Conservation (phyloP, 768 basidiomycete species). For the Tulasnella sp. region DNA sequence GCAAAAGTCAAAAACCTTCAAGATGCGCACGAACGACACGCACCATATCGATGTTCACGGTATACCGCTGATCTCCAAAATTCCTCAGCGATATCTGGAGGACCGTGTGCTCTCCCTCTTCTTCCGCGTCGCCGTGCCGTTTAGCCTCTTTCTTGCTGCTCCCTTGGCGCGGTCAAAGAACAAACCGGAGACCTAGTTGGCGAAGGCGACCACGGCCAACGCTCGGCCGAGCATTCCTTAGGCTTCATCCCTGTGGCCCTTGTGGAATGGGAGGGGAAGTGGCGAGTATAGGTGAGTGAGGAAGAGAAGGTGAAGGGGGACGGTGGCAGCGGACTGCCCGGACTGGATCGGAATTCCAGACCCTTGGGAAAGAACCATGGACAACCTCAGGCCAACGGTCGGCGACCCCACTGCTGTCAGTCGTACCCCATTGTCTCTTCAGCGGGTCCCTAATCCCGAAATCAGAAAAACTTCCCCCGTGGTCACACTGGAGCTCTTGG, state of each 20-base stretch:
- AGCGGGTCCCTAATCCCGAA: too few relatives aligned
- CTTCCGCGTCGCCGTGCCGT: background rate
- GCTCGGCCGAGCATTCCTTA: background rate
- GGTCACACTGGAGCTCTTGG: too few relatives aligned
- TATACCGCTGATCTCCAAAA: conserved; percentile 8
- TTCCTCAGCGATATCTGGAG: background rate
- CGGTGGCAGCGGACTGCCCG: too few relatives aligned
- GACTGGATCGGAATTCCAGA: too few relatives aligned
- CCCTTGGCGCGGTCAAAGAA: background rate
- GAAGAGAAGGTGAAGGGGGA: too few relatives aligned
- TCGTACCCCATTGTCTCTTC: too few relatives aligned
- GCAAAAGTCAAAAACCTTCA: background rate
- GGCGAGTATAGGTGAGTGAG: too few relatives aligned
- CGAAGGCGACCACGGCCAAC: background rate
- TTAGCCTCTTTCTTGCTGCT: background rate
- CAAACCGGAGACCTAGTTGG: background rate
- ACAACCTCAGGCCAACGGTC: too few relatives aligned
- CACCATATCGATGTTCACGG: conserved; percentile 4
- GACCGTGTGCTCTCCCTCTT: background rate
- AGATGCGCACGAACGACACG: background rate
- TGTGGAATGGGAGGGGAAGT: background rate
- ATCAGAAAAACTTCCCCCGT: too few relatives aligned
- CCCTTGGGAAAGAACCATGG: too few relatives aligned
- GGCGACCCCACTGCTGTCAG: too few relatives aligned
- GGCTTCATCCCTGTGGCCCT: background rate